Evolutionary conservation across 441 rosid species (phyloP), one percentile per base, ranked within the genome.

Genomic region (Adansonia gregorii): DNA sequence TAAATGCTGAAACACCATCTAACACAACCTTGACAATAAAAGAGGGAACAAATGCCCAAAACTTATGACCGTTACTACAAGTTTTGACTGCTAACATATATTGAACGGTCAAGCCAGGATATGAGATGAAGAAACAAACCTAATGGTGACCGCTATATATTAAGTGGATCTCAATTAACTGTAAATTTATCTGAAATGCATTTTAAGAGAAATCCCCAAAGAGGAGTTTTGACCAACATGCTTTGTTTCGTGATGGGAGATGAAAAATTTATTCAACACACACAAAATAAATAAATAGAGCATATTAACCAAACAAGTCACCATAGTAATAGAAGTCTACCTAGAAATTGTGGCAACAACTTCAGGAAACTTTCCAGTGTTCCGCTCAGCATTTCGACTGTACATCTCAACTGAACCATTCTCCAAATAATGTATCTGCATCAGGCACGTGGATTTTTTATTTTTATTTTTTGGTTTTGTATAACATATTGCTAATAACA

Each of bases 281-380:
- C 31, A 1, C 49, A 35, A 35, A n/a, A 39, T 11, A 67, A 43
- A 67, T 19, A 67, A 67, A 67, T 67, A 68, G 61, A 35, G 12
- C 60, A 9, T 0, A 70, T 51, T 60, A 51, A 27, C 61, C 27
- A 24, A 15, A 70, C 60, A 70, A 70, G 45, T 70, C 45, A 27
- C 58, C 43, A 66, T 48, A 63, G 45, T 27, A 80, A 75, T 74
- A 55, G 59, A 74, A 73, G 19, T 65, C 71, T 80, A 91, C 99
- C 98, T 91, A 75, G 96, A 84, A 81, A 91, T 82, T 7, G 94
- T 85, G 79, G 81, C 78, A 83, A 89, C 88, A 81, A 96, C 94
- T 83, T 96, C 98, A 1, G 98, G 98, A 83, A 82, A 96, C 78
- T 96, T 93, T 78, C 87, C 93, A 75, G 99, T 96, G 85, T 90